phyloP scores from a whole-genome alignment of 208 protist species.

The Porcisia hertigi region DNA sequence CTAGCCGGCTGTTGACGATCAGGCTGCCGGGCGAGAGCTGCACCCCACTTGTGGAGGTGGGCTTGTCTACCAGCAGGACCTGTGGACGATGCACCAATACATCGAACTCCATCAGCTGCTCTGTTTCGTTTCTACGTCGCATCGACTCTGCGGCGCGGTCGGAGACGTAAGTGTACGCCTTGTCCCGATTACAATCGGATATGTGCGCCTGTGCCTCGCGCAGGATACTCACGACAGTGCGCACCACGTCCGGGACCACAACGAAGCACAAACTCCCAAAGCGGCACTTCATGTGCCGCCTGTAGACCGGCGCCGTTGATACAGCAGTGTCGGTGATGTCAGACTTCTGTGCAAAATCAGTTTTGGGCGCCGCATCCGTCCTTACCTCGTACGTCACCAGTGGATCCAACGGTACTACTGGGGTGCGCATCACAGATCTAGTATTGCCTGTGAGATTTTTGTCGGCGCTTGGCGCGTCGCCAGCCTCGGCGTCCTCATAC shows the following conservation, averaged over 20 bases:
- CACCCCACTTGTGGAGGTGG: constrained; percentile 38
- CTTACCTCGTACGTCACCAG: constrained; percentile 27
- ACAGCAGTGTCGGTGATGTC: neutral
- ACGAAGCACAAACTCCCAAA: constrained; percentile 57
- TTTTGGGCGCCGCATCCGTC: neutral
- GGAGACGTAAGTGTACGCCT: constrained; percentile 72
- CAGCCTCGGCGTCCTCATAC: constrained; percentile 34
- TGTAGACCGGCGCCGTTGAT: constrained; percentile 27
- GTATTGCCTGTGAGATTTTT: neutral
- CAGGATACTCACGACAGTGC: constrained; percentile 36
- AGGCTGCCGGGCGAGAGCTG: constrained; percentile 69
- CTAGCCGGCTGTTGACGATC: constrained; percentile 47
- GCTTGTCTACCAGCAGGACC: constrained; percentile 53
- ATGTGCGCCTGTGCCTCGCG: constrained; percentile 59
- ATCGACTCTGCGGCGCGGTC: constrained; percentile 41
- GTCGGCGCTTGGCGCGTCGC: neutral
- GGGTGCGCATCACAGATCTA: neutral
- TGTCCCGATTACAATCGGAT: constrained; percentile 66
- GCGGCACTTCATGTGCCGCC: constrained; percentile 44
- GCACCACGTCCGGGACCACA: constrained; percentile 67
- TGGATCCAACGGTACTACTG: neutral
- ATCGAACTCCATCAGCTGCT: constrained; percentile 64
- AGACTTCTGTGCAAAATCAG: neutral
- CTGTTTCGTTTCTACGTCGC: constrained; percentile 29
- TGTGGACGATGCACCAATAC: constrained; percentile 56